Evolutionary conservation across 306 rosid species (phyloP).

Genomic region (Lithocarpus polystachyus): DNA sequence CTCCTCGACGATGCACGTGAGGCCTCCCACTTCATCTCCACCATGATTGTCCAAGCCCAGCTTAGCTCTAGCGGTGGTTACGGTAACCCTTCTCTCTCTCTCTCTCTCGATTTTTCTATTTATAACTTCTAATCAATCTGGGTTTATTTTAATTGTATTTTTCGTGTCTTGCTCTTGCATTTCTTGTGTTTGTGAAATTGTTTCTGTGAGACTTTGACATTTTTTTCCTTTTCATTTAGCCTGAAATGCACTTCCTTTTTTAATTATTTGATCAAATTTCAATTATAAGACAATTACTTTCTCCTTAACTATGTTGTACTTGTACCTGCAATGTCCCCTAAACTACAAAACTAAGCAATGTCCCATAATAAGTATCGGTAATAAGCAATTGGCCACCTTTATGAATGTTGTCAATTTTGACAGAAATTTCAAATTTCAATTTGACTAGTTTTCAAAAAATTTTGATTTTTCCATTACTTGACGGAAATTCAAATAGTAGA

Average conservation of each 20-base stretch:
- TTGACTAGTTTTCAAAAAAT: too few species aligned
- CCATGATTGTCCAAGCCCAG: constrained; percentile 85
- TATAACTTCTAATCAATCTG: not conserved
- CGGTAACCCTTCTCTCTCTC: constrained; percentile 24
- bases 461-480: too few species aligned
- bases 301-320: too few species aligned
- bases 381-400: too few species aligned
- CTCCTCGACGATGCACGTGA: constrained; percentile 73
- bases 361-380: too few species aligned
- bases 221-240: not conserved
- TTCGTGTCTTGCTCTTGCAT: constrained; percentile 3
- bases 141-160: not conserved
- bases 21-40: constrained; percentile 75
- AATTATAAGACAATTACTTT: too few species aligned
- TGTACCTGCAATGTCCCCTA: too few species aligned
- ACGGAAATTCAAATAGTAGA: too few species aligned
- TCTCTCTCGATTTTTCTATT: not conserved
- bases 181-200: constrained; percentile 32
- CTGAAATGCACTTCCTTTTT: not conserved
- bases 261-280: too few species aligned
- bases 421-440: too few species aligned
- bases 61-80: constrained; percentile 67
- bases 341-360: too few species aligned
- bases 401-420: too few species aligned
- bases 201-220: not conserved